Evolutionary conservation across 2,329 filamentous ascomycete species (phyloP).

Genomic region (Arachnomyces sp.): DNA sequence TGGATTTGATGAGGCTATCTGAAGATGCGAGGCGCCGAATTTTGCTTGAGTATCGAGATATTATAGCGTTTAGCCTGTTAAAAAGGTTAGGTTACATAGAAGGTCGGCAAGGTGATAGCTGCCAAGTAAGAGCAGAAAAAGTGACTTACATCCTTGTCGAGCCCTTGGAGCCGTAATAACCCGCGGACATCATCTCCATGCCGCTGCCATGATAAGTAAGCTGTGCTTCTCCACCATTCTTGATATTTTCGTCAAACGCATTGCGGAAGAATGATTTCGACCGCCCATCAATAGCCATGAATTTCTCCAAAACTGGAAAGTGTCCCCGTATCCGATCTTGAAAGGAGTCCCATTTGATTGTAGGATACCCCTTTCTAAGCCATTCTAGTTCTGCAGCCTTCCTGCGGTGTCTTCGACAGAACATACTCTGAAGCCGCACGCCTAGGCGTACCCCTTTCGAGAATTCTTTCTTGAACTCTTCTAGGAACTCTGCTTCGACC

Average conservation of each 20-base stretch:
- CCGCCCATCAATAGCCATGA: constrained; percentile 45
- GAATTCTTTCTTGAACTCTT: constrained; percentile 33
- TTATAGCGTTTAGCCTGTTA: constrained; percentile 48
- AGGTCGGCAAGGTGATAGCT: not conserved
- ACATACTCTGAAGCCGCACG: constrained; percentile 38
- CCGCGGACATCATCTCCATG: constrained; percentile 55
- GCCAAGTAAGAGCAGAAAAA: constrained; percentile 3
- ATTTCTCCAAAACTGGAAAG: constrained; percentile 45
- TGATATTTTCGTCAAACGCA: constrained; percentile 46
- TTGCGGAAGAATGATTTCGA: constrained; percentile 55
- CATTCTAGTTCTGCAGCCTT: constrained; percentile 45
- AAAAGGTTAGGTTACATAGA: constrained; percentile 26
- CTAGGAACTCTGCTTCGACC: constrained; percentile 50
- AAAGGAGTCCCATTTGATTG: constrained; percentile 60
- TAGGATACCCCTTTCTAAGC: constrained; percentile 54
- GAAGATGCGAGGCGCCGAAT: constrained; percentile 55
- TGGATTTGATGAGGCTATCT: constrained; percentile 57
- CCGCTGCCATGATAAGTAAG: constrained; percentile 40
- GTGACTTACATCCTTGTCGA: constrained; percentile 57
- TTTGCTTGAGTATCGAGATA: constrained; percentile 49
- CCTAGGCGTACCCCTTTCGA: constrained; percentile 40
- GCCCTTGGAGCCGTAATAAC: constrained; percentile 76
- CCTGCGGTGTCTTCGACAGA: constrained; percentile 57
- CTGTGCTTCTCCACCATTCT: constrained; percentile 52
- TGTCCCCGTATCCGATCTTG: constrained; percentile 51